Percentiles rank a stretch among this genome's conserved stretches.
Conservation (phyloP, 345 rosid species). For the Orychophragmus violaceus region DNA sequence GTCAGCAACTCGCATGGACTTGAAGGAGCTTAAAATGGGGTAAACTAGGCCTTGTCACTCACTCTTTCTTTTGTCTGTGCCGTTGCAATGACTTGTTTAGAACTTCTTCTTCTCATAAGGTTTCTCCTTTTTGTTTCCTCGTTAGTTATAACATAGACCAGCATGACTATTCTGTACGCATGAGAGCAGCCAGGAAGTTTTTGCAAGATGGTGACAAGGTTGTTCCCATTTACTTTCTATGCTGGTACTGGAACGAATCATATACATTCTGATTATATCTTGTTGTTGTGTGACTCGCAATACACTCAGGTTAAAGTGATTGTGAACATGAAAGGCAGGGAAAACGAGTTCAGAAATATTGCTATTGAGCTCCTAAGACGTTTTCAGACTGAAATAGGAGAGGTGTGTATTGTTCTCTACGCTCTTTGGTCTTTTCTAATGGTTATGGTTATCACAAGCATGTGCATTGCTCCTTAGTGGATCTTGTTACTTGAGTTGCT, state of each 20-base stretch:
- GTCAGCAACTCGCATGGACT: constrained; percentile 71
- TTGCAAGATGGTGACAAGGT: constrained; percentile 93
- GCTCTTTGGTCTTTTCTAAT: not conserved
- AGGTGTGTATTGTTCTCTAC: constrained; percentile 38
- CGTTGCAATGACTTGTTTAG: not conserved
- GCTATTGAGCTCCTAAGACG: constrained; percentile 82
- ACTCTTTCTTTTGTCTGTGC: not conserved
- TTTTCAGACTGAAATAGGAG: constrained; percentile 84
- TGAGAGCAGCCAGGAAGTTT: constrained; percentile 81
- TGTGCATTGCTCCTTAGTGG: not conserved
- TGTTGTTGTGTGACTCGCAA: constrained; percentile 9
- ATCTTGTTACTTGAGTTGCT: not conserved
- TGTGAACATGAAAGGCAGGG: constrained; percentile 87
- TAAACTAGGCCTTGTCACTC: constrained; percentile 11
- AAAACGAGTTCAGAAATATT: constrained; percentile 81
- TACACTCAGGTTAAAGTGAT: constrained; percentile 81
- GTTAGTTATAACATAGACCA: constrained; percentile 85
- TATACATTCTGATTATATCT: not conserved
- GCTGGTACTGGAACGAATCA: not conserved
- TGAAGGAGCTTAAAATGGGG: constrained; percentile 96
- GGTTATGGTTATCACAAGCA: not conserved
- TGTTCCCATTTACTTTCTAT: not conserved
- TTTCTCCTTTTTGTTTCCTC: constrained; percentile 16
- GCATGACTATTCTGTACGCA: constrained; percentile 85
- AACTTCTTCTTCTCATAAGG: constrained; percentile 4